Percentiles rank a stretch among this genome's conserved stretches.
phyloP scores from a whole-genome alignment of 768 basidiomycete species.

The Tephrocybe sp. region DNA sequence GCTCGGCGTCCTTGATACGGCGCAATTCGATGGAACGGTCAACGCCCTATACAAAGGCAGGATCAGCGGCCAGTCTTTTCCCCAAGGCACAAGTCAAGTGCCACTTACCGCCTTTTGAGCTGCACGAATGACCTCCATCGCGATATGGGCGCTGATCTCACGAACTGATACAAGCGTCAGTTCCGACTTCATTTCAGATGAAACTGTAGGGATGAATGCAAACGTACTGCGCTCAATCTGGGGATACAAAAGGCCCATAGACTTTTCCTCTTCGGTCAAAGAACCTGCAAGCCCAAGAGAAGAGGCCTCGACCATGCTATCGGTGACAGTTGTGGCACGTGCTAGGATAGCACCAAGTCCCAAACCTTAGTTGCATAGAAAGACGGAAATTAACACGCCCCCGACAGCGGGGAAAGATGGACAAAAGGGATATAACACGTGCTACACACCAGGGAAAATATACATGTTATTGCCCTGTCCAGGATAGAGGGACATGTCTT shows the following conservation, averaged over 20 bases:
- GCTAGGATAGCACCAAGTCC: constrained; percentile 79
- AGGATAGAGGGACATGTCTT: constrained; percentile 59
- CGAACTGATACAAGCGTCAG: constrained; percentile 42
- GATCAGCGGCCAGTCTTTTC: neutral
- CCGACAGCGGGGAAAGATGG: neutral
- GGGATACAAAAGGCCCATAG: constrained; percentile 74
- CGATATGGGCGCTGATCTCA: constrained; percentile 78
- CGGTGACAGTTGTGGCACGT: constrained; percentile 67
- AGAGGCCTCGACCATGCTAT: constrained; percentile 86
- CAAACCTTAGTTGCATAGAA: constrained; percentile 50
- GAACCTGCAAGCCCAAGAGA: constrained; percentile 77
- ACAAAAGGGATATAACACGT: neutral
- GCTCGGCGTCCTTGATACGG: constrained; percentile 49
- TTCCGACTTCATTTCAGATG: constrained; percentile 4
- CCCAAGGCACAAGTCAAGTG: neutral
- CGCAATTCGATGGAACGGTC: constrained; percentile 56
- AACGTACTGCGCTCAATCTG: constrained; percentile 67
- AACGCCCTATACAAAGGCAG: constrained; percentile 44
- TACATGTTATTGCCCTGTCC: constrained; percentile 97
- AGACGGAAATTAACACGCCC: constrained; percentile 14
- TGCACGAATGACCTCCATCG: constrained; percentile 69
- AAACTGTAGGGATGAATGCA: constrained; percentile 1
- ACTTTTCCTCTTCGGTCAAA: constrained; percentile 67
- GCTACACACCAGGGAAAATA: constrained; percentile 60
- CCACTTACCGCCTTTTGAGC: constrained; percentile 71